Evolutionary conservation across 2,329 filamentous ascomycete species (phyloP).

Genomic region (Pleoardoris graminearum): DNA sequence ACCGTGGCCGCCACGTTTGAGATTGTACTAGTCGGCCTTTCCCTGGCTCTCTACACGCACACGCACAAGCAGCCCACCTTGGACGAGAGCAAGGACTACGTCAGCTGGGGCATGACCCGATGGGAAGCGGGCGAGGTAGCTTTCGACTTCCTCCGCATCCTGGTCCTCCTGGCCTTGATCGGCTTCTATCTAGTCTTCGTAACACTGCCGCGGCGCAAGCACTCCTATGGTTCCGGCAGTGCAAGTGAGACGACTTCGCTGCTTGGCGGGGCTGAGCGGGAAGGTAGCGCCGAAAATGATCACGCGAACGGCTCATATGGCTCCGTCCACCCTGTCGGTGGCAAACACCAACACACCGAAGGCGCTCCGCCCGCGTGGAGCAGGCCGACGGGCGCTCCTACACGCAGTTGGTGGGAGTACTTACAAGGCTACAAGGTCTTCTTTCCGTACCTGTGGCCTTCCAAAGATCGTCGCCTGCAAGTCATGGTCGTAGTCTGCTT

Average conservation of each 20-base stretch:
- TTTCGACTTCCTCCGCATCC: slow-evolving; percentile 69
- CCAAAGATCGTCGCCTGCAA: slow-evolving; percentile 75
- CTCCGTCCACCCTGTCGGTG: slow-evolving; percentile 48
- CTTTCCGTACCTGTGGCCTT: slow-evolving; percentile 96
- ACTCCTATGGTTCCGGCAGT: slow-evolving; percentile 26
- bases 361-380: slow-evolving; percentile 81
- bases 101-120: slow-evolving; percentile 49
- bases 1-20: slow-evolving; percentile 72
- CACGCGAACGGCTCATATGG: slow-evolving; percentile 60
- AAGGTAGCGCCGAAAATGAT: slow-evolving; percentile 52
- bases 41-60: slow-evolving; percentile 68
- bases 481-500: slow-evolving; percentile 82
- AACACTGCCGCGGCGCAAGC: slow-evolving; percentile 34
- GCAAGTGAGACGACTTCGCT: slow-evolving; percentile 66
- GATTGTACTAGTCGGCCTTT: slow-evolving; percentile 68
- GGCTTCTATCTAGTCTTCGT: slow-evolving; percentile 63
- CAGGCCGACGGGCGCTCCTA: slow-evolving; percentile 80
- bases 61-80: slow-evolving; percentile 67
- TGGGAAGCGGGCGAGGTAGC: slow-evolving; percentile 70
- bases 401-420: slow-evolving; percentile 96
- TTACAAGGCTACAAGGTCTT: slow-evolving; percentile 89
- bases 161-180: slow-evolving; percentile 64
- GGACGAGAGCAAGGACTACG: slow-evolving; percentile 16
- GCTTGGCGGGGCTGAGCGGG: slow-evolving; percentile 54
- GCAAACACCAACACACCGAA: slow-evolving; percentile 51